A percentile compares a stretch with the other conserved stretches of the same genome.
Conservation (phyloP, 129 eudicot species). For the Silybum marianum region DNA sequence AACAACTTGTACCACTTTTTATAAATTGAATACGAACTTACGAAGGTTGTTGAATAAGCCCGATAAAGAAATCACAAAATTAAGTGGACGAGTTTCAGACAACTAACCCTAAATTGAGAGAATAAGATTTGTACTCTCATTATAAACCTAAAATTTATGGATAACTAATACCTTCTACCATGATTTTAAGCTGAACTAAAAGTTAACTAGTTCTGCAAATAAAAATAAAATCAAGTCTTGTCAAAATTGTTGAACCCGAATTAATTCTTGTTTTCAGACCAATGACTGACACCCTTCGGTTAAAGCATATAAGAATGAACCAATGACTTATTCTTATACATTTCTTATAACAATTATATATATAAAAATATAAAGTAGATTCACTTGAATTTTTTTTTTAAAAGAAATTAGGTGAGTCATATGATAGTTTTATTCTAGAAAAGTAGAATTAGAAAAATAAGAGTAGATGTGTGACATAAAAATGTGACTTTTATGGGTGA, state of each 20-base stretch:
- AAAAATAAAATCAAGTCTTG: not conserved
- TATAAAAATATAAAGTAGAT: not conserved
- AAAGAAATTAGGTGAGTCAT: conserved; percentile 31
- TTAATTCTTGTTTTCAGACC: not conserved
- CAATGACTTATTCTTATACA: not conserved
- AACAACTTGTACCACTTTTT: not conserved
- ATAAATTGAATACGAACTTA: not conserved
- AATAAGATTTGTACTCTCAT: not conserved
- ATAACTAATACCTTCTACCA: not conserved
- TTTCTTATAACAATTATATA: not conserved
- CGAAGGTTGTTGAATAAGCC: not conserved
- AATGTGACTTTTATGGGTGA: conserved; percentile 39
- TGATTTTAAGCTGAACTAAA: too few relatives aligned
- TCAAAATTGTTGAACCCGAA: not conserved
- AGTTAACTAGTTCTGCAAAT: too few relatives aligned
- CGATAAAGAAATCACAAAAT: not conserved
- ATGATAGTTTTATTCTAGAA: conserved; percentile 38
- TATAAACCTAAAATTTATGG: not conserved
- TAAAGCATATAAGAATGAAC: not conserved
- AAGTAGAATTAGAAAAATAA: conserved; percentile 27
- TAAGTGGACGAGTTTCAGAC: not conserved
- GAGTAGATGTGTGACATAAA: conserved; percentile 46
- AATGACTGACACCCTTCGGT: not conserved
- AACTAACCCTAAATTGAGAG: not conserved
- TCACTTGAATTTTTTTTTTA: not conserved